Evolutionary conservation across 1,284 basidiomycete species (phyloP), one percentile per base, ranked within the genome.

Genomic region (Ganoderma sinense): DNA sequence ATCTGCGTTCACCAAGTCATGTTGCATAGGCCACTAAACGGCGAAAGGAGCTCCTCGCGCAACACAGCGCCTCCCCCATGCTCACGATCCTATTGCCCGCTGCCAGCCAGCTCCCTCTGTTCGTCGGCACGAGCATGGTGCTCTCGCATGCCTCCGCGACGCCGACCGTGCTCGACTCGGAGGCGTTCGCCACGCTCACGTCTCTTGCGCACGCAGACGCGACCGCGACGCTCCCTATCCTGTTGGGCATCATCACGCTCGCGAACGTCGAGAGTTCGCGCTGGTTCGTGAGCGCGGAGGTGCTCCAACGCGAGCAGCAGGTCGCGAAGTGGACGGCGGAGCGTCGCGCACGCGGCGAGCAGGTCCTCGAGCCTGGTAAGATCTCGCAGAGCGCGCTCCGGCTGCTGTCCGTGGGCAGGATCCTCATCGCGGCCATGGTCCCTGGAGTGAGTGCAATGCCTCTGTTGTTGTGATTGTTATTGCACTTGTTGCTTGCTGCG

Each of bases 221-320:
- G 18, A 93, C 92, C 0, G 87, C 87, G 75, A 82, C 86, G 13
- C 79, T 95, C 0, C 94, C 94, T 0, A 88, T 95, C 65, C 81
- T 87, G 1, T 84, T 95, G 20, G 94, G 94, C 6, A 78, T 95
- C 62, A 79, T 93, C 41, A 93, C 92, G 18, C 84, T 95, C 80
- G 89, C 90, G 2, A 95, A 94, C 72, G 90, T 94, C 13, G 94
- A 96, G 76, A 89, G 91, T 20, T 86, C 88, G 41, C 87, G 86
- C 60, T 93, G 91, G 91, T 87, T 92, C 71, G 83, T 89, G 79
- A 87, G 84, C 41, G 84, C 88, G 7, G 84, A 85, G 13, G 87
- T 89, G 67, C 83, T 84, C 55, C 85, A 86, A 75, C 80, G 84
- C 60, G 86, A 88, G 73, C 84, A 86, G 69, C 78, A 82, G 70